phyloP scores from a whole-genome alignment of 192 early-diverging fungal genomes.

The Globomyces pollinis-pini region DNA sequence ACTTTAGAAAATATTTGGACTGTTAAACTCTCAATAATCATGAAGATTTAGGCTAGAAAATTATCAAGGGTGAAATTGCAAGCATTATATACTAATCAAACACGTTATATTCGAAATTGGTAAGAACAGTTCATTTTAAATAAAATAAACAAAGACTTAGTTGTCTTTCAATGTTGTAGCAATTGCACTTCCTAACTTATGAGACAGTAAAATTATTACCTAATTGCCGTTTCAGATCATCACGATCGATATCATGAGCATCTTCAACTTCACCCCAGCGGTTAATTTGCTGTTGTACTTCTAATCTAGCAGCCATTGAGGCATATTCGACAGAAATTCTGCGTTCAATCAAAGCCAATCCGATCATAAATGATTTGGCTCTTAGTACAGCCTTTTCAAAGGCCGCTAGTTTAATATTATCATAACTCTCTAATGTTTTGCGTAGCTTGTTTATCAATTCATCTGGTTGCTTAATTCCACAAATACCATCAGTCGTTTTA shows the following conservation, averaged over 20 bases:
- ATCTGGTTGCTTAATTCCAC: conserved; percentile 56
- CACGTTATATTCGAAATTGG: too few species aligned
- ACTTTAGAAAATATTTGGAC: too few species aligned
- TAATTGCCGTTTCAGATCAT: conserved; percentile 63
- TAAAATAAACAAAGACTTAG: neutral
- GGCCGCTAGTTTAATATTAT: conserved; percentile 68
- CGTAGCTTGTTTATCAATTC: conserved; percentile 52
- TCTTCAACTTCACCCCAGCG: conserved; percentile 84
- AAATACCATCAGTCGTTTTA: conserved; percentile 63
- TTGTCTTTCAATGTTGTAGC: too few species aligned
- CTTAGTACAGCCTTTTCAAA: conserved; percentile 82
- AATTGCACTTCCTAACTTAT: too few species aligned
- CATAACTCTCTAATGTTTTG: conserved; percentile 46
- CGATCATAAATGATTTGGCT: conserved; percentile 87
- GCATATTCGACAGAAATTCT: conserved; percentile 67
- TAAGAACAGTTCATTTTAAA: conserved; percentile 2
- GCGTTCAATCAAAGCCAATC: conserved; percentile 75
- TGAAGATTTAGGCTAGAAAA: too few species aligned
- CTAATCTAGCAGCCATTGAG: conserved; percentile 70
- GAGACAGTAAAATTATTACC: too few species aligned
- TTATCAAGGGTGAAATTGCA: too few species aligned
- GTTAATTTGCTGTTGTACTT: conserved; percentile 78
- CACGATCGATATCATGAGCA: conserved; percentile 67
- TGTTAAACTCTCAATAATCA: too few species aligned
- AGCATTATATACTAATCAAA: too few species aligned